A percentile compares a stretch with the other conserved stretches of the same genome.
These are phyloP conservation scores for Zalerion maritima DNA, from an alignment of 495 filamentous ascomycete genomes.

Conservation along the genomic window DNA sequence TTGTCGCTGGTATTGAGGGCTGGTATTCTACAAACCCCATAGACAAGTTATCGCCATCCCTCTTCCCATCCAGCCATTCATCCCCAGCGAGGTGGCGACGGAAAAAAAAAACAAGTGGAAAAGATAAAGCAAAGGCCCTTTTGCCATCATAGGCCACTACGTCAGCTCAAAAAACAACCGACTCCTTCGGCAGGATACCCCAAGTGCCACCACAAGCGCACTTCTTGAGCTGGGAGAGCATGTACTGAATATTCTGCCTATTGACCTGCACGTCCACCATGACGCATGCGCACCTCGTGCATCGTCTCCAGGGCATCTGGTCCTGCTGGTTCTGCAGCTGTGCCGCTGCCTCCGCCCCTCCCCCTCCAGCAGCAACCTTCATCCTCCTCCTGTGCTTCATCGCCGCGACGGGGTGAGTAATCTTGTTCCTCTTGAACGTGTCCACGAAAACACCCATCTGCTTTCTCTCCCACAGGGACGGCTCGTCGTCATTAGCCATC, in stretches of 20 bases:
- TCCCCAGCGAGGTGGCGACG: too few species aligned
- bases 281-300: constrained; percentile 44
- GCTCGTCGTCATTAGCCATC: constrained; percentile 25
- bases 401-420: too few species aligned
- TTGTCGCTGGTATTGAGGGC: too few species aligned
- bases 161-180: too few species aligned
- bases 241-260: constrained; percentile 30
- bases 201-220: constrained; percentile 39
- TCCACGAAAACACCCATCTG: constrained; percentile 19
- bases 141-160: too few species aligned
- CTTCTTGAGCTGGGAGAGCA: constrained; percentile 35
- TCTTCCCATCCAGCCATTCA: too few species aligned
- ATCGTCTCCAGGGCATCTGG: constrained; percentile 33
- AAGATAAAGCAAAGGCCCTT: too few species aligned
- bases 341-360: constrained; percentile 4
- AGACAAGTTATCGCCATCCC: too few species aligned
- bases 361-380: constrained; percentile 10
- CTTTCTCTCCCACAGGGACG: constrained; percentile 12
- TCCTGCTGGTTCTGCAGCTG: constrained; percentile 5
- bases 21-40: too few species aligned
- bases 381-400: constrained; percentile 2
- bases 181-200: constrained; percentile 22
- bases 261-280: constrained; percentile 43
- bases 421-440: constrained; percentile 23
- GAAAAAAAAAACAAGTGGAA: too few species aligned